Percentiles rank a stretch among this genome's conserved stretches.
These are phyloP conservation scores for Tubosaeta brunneosetosa DNA, from an alignment of 768 basidiomycete genomes.

Conservation along the genomic window DNA sequence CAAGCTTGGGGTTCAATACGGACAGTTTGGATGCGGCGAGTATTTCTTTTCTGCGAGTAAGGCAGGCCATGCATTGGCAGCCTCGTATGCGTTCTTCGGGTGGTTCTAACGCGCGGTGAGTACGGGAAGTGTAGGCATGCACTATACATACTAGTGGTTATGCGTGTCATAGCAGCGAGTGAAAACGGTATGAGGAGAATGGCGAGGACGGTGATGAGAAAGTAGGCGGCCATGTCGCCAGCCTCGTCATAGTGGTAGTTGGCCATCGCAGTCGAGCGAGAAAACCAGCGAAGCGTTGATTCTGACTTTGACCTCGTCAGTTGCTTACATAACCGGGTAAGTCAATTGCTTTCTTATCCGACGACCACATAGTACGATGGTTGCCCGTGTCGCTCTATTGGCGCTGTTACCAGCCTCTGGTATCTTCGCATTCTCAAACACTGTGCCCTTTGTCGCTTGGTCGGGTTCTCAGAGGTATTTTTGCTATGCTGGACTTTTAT, in stretches of 20 bases:
- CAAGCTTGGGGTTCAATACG: conserved; percentile 43
- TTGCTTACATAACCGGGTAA: conserved; percentile 24
- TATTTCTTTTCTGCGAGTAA: conserved; percentile 47
- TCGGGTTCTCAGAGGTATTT: conserved; percentile 54
- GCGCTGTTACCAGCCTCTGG: conserved; percentile 38
- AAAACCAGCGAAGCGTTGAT: too few relatives aligned
- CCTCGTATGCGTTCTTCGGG: conserved; percentile 33
- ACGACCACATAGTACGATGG: conserved; percentile 34
- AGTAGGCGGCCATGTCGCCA: conserved; percentile 86
- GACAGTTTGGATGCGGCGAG: conserved; percentile 43
- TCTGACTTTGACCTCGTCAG: too few relatives aligned
- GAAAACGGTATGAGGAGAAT: conserved; percentile 80
- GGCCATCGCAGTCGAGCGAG: conserved; percentile 17
- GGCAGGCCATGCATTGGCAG: conserved; percentile 61
- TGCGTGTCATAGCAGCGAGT: conserved; percentile 40
- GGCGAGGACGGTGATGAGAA: conserved; percentile 84
- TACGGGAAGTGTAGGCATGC: not conserved
- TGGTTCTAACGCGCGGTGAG: conserved; percentile 27
- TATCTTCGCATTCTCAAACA: conserved; percentile 56
- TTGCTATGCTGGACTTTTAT: not conserved
- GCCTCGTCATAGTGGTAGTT: conserved; percentile 84
- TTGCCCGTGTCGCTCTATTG: conserved; percentile 38
- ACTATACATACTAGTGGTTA: conserved; percentile 40
- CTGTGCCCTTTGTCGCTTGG: conserved; percentile 67
- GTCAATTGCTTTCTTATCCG: not conserved